Base-by-base conservation (phyloP, 345 rosid species). In the Iberis pinnata region DNA sequence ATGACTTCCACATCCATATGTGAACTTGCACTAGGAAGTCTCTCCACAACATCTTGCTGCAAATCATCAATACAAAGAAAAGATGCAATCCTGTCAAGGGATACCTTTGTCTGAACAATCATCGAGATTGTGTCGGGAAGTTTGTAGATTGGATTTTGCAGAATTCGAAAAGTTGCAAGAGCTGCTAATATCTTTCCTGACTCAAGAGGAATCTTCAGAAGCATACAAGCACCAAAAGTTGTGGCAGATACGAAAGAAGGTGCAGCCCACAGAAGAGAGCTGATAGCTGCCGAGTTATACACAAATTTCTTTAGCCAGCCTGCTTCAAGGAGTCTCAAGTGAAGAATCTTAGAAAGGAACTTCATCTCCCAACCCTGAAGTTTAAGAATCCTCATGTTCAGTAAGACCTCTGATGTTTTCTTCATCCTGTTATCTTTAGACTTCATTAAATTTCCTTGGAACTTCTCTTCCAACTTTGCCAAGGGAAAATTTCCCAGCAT, bases 101-200 rank as follows among this genome's bases (percentile, higher is more conserved):
- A 83, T 42, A 83, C 87, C 69, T 80, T 80, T 15, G 79, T 75
- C 70, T 83, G 87, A 61, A 74, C 77, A 18, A 78, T 66, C 79
- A 76, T 72, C 18, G 92, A 83, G 24, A 83, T 70, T 5, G 76
- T 71, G 42, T 80, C 84, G 9, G 92, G 87, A 18, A 83, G 82
- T 39, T 52, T 61, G 50, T 67, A 75, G n/a, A 83, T 80, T 2
- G 87, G 83, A 31, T 29, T 68, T 68, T 78, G 82, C 27, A 83
- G 78, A 68, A 80, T 75, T 67, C 80, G 66, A 49, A 83, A 83
- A 4, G 87, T 80, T 18, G 87, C 84, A 41, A 80, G 82, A 4
- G 92, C 84, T 20, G 84, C 80, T 43, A 83, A 62, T 70, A 83
- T 78, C 65, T 80, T 83, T 56, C 92, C 92, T 1, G 87, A 75